phyloP scores from a whole-genome alignment of 805 yeast genomes.

The Yarrowia porcina region DNA sequence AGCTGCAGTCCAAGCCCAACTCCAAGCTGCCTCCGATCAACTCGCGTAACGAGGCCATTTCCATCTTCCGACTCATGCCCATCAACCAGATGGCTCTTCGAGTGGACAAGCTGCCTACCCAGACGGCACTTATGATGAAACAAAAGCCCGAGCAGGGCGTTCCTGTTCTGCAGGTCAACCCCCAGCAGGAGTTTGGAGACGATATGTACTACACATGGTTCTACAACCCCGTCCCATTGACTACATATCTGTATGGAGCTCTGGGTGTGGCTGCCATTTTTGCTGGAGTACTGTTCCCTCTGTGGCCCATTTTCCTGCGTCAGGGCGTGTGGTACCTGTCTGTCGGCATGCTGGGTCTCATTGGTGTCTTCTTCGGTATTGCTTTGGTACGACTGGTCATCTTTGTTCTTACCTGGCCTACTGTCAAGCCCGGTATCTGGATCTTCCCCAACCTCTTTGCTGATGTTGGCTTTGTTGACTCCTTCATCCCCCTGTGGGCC shows the following conservation, averaged over 20 bases:
- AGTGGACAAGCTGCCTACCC: slow-evolving; percentile 65
- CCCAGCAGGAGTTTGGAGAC: slow-evolving; percentile 42
- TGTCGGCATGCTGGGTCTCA: slow-evolving; percentile 66
- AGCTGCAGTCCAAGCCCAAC: slow-evolving; percentile 43
- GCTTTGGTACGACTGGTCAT: slow-evolving; percentile 78
- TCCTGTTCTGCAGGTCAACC: slow-evolving; percentile 42
- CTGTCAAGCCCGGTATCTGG: slow-evolving; percentile 81
- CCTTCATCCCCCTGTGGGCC: slow-evolving; percentile 85
- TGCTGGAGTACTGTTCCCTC: slow-evolving; percentile 72
- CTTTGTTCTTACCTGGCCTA: slow-evolving; percentile 55
- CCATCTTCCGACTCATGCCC: slow-evolving; percentile 63
- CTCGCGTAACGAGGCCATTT: slow-evolving; percentile 55
- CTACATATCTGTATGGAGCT: slow-evolving; percentile 57
- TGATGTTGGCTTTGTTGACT: slow-evolving; percentile 89
- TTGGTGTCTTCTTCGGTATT: slow-evolving; percentile 69
- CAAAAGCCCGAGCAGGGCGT: slow-evolving; percentile 67
- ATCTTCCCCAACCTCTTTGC: slow-evolving; percentile 92
- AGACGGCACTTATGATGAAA: slow-evolving; percentile 55
- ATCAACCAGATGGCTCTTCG: slow-evolving; percentile 73
- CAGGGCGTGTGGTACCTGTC: slow-evolving; percentile 88
- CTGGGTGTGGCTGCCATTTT: slow-evolving; percentile 64
- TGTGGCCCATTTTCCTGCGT: slow-evolving; percentile 92
- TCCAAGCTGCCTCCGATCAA: slow-evolving; percentile 51
- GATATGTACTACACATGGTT: slow-evolving; percentile 76
- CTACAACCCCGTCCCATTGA: slow-evolving; percentile 68